These are phyloP conservation scores for Exophiala sp. DNA, from an alignment of 2,329 filamentous ascomycete species.

Conservation along the genomic window DNA sequence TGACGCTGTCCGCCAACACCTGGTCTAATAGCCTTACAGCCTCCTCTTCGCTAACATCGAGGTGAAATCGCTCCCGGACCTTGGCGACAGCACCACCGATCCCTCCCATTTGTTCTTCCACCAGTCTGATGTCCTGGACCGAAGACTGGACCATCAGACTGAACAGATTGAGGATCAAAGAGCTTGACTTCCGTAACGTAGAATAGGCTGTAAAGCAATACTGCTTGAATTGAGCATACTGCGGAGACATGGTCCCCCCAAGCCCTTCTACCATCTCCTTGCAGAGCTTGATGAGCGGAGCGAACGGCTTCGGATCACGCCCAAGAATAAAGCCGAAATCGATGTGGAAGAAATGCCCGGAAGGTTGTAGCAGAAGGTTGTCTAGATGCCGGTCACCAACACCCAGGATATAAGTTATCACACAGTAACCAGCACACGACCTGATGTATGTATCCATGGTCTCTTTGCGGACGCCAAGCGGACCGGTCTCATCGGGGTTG, in stretches of 20 bases:
- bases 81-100: constrained; percentile 68
- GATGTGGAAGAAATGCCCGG: constrained; percentile 95
- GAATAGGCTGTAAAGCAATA: constrained; percentile 96
- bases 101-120: constrained; percentile 67
- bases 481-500: constrained; percentile 78
- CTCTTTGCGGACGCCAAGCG: constrained; percentile 84
- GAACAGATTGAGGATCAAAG: constrained; percentile 91
- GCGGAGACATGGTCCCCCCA: constrained; percentile 76
- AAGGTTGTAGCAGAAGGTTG: constrained; percentile 84
- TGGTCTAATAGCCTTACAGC: constrained; percentile 83
- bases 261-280: constrained; percentile 99
- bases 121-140: constrained; percentile 88
- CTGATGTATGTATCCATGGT: constrained; percentile 93
- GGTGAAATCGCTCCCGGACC: constrained; percentile 88
- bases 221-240: constrained; percentile 86
- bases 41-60: constrained; percentile 89
- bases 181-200: constrained; percentile 82
- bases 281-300: constrained; percentile 92
- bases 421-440: constrained; percentile 95
- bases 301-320: constrained; percentile 94
- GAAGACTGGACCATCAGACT: constrained; percentile 97
- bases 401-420: constrained; percentile 95
- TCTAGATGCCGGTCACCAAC: constrained; percentile 95
- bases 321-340: constrained; percentile 98
- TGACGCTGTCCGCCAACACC: constrained; percentile 85